Conservation (phyloP, 208 protist genomes). For the Leishmania amazonensis region DNA sequence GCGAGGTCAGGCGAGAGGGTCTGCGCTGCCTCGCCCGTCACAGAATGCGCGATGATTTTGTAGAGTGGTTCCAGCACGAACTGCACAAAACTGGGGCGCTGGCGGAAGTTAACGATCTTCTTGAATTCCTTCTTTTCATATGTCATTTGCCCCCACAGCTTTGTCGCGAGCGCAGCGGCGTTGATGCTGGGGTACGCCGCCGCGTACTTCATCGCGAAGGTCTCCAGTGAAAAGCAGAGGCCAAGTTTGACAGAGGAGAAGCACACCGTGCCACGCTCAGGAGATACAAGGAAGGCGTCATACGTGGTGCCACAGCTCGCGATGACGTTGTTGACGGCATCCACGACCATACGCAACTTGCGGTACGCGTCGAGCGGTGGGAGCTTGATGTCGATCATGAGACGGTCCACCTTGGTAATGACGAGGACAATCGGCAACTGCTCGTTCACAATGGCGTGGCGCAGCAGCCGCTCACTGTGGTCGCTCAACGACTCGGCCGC, state of each 20-base stretch:
- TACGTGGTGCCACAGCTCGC: constrained; percentile 40
- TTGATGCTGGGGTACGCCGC: constrained; percentile 64
- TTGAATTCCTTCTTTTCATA: constrained; percentile 79
- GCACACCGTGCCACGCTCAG: constrained; percentile 90
- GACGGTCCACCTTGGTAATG: constrained; percentile 98
- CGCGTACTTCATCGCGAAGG: constrained; percentile 96
- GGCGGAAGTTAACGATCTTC: constrained; percentile 56
- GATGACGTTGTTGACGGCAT: constrained; percentile 96
- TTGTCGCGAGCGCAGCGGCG: constrained; percentile 74
- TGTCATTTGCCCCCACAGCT: constrained; percentile 98
- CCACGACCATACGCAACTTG: constrained; percentile 97
- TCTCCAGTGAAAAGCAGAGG: constrained; percentile 94
- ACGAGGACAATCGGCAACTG: constrained; percentile 91
- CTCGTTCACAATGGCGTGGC: constrained; percentile 76
- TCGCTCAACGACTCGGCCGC: constrained; percentile 95
- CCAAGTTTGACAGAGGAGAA: constrained; percentile 90
- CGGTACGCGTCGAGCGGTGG: constrained; percentile 98
- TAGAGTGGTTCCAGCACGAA: constrained; percentile 99
- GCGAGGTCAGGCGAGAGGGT: constrained; percentile 50
- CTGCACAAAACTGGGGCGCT: constrained; percentile 96
- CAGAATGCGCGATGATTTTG: constrained; percentile 94
- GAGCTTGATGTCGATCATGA: constrained; percentile 99
- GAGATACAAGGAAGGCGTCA: constrained; percentile 52
- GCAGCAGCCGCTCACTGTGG: constrained; percentile 85
- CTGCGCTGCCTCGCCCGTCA: constrained; percentile 58